A percentile compares a stretch with the other conserved stretches of the same genome.
These are phyloP conservation scores for Telfairia occidentalis DNA, from an alignment of 331 rosid genomes.

Conservation along the genomic window DNA sequence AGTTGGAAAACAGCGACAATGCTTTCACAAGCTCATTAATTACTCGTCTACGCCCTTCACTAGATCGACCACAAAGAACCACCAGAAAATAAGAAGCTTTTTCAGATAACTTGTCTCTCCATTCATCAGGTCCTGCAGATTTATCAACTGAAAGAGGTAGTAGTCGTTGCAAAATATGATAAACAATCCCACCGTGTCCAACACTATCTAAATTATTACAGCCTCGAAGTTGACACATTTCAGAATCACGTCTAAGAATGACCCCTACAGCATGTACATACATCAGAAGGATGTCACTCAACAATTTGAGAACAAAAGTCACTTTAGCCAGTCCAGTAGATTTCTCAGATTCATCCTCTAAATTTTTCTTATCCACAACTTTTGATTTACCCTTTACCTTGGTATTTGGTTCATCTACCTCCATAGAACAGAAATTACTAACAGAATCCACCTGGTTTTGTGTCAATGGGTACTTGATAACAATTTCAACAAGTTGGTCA, in stretches of 20 bases:
- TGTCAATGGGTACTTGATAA: constrained; percentile 54
- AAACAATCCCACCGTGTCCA: constrained; percentile 63
- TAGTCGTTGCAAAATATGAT: constrained; percentile 65
- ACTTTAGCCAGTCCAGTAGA: constrained; percentile 89
- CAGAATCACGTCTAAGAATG: constrained; percentile 81
- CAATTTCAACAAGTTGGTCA: constrained; percentile 93
- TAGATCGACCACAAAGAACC: constrained; percentile 86
- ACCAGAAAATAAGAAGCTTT: constrained; percentile 90
- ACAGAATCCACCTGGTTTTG: constrained; percentile 41
- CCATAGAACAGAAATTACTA: constrained; percentile 55
- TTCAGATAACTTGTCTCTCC: constrained; percentile 92
- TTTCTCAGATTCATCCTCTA: constrained; percentile 69
- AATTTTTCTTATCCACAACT: constrained; percentile 49
- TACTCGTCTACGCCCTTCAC: constrained; percentile 92
- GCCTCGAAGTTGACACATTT: constrained; percentile 70
- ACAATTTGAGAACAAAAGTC: constrained; percentile 80
- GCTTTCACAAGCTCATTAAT: constrained; percentile 78
- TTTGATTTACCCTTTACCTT: constrained; percentile 93
- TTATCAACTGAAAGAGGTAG: constrained; percentile 71
- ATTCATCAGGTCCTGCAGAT: constrained; percentile 92
- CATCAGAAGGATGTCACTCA: constrained; percentile 93
- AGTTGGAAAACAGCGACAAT: constrained; percentile 44
- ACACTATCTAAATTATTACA: constrained; percentile 51
- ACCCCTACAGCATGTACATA: constrained; percentile 90
- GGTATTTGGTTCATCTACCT: constrained; percentile 76